Percentiles rank a stretch among this genome's conserved stretches.
These are phyloP conservation scores for Phytopythium litorale DNA, from an alignment of 352 stramenopile genomes.

Conservation along the genomic window DNA sequence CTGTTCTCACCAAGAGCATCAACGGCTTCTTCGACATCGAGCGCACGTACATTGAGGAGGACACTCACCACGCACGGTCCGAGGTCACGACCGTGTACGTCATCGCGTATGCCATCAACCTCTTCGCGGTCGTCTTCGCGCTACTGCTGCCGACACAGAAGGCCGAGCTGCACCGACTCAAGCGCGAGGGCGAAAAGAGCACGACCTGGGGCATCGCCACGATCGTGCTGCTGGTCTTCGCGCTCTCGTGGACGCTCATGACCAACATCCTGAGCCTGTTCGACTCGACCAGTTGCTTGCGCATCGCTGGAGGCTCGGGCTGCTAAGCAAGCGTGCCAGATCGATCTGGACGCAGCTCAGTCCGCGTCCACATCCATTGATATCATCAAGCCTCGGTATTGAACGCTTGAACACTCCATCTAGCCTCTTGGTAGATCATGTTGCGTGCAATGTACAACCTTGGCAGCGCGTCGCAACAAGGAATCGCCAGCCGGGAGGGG, in stretches of 20 bases:
- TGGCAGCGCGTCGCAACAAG: not conserved
- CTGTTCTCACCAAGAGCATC: slow-evolving; percentile 55
- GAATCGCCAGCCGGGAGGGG: not conserved
- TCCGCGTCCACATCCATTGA: not conserved
- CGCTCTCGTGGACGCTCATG: slow-evolving; percentile 50
- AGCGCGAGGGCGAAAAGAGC: slow-evolving; percentile 27
- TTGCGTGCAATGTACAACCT: too few species aligned
- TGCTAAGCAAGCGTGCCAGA: slow-evolving; percentile 7
- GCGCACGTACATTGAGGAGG: slow-evolving; percentile 30
- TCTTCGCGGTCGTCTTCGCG: slow-evolving; percentile 40
- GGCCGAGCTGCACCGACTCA: slow-evolving; percentile 35
- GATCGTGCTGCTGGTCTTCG: slow-evolving; percentile 26
- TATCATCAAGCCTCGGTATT: not conserved
- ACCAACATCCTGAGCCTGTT: slow-evolving; percentile 63
- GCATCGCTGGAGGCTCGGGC: slow-evolving; percentile 39
- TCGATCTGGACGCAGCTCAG: not conserved
- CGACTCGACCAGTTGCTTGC: slow-evolving; percentile 45
- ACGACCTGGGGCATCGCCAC: not conserved
- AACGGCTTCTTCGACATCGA: slow-evolving; percentile 55
- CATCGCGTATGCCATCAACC: slow-evolving; percentile 56
- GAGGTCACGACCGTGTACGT: slow-evolving; percentile 54
- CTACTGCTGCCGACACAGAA: slow-evolving; percentile 55
- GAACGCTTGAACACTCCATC: not conserved
- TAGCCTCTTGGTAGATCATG: not conserved
- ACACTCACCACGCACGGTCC: slow-evolving; percentile 40